Evolutionary conservation across 2,329 filamentous ascomycete genomes (phyloP).

Genomic region (Furcasterigmium furcatum): DNA sequence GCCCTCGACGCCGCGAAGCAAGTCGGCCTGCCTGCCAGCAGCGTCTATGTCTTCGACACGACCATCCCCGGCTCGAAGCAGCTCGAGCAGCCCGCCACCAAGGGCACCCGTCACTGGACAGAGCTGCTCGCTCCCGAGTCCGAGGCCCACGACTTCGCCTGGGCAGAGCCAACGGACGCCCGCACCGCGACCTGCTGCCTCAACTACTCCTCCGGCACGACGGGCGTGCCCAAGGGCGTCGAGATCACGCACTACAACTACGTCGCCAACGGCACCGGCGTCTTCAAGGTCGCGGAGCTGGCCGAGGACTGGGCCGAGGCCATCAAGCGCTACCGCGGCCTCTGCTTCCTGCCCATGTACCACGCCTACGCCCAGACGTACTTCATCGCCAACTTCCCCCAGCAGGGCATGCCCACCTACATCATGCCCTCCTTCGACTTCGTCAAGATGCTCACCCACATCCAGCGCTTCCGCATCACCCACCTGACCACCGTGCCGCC

Average conservation of each 20-base stretch:
- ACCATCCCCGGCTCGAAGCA: conserved; percentile 30
- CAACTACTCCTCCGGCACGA: conserved; percentile 79
- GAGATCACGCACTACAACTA: conserved; percentile 77
- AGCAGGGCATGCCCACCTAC: conserved; percentile 64
- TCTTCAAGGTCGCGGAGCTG: conserved; percentile 42
- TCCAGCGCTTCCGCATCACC: conserved; percentile 68
- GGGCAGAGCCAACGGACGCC: conserved; percentile 54
- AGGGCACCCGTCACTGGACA: conserved; percentile 60
- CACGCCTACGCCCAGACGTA: conserved; percentile 72
- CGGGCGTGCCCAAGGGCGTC: conserved; percentile 80
- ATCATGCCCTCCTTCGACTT: conserved; percentile 80
- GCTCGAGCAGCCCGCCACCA: conserved; percentile 10
- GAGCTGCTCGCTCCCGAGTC: conserved; percentile 49
- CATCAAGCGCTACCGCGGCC: conserved; percentile 31
- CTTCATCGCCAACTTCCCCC: conserved; percentile 58
- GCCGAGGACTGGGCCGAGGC: conserved; percentile 45
- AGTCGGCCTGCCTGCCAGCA: conserved; percentile 49
- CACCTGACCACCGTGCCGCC: conserved; percentile 68
- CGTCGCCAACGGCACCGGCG: conserved; percentile 65
- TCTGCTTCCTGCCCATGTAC: conserved; percentile 76
- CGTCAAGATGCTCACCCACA: conserved; percentile 62
- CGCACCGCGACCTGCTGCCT: conserved; percentile 59
- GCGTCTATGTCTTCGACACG: conserved; percentile 65
- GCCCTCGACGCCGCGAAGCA: conserved; percentile 63
- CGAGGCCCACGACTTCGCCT: conserved; percentile 57